These are phyloP conservation scores for Trichoderma cornu-damae DNA, from an alignment of 2,329 filamentous ascomycete genomes.

Conservation along the genomic window DNA sequence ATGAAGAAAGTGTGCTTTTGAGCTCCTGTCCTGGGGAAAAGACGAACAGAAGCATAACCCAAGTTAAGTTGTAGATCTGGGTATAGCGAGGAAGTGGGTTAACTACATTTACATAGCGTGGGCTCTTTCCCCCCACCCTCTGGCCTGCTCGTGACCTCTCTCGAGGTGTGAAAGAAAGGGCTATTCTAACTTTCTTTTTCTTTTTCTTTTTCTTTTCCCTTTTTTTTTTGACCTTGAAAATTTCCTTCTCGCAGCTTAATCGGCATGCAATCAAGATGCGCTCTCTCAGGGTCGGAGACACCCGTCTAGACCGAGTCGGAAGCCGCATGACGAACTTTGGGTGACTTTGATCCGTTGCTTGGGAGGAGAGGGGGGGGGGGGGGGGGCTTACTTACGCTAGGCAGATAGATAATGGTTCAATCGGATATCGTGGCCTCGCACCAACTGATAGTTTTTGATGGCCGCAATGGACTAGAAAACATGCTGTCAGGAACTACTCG, in stretches of 20 bases:
- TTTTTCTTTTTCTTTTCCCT: too few species aligned
- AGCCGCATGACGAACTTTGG: background rate
- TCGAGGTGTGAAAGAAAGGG: background rate
- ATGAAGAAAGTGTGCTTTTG: background rate
- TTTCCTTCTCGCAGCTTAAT: background rate
- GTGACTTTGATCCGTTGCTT: constrained; percentile 6
- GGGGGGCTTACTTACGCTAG: constrained; percentile 18
- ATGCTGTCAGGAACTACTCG: too few species aligned
- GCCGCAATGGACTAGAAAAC: background rate
- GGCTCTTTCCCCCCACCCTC: constrained; percentile 7
- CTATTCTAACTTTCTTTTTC: background rate
- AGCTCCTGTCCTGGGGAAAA: background rate
- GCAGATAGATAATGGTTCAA: constrained; percentile 1
- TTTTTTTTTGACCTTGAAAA: background rate
- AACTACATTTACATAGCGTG: constrained; percentile 17
- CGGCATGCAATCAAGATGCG: background rate
- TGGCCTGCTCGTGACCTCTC: constrained; percentile 16
- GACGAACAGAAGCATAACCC: constrained; percentile 1
- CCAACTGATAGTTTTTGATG: background rate
- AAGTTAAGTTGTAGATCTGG: constrained; percentile 9
- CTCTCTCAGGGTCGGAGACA: background rate
- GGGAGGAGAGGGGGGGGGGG: too few species aligned
- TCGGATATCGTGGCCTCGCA: constrained; percentile 12
- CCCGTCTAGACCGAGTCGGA: background rate
- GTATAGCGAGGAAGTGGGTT: constrained; percentile 9